phyloP scores from a whole-genome alignment of 2,329 filamentous ascomycete genomes.

The Ceratocystis cubensis region DNA sequence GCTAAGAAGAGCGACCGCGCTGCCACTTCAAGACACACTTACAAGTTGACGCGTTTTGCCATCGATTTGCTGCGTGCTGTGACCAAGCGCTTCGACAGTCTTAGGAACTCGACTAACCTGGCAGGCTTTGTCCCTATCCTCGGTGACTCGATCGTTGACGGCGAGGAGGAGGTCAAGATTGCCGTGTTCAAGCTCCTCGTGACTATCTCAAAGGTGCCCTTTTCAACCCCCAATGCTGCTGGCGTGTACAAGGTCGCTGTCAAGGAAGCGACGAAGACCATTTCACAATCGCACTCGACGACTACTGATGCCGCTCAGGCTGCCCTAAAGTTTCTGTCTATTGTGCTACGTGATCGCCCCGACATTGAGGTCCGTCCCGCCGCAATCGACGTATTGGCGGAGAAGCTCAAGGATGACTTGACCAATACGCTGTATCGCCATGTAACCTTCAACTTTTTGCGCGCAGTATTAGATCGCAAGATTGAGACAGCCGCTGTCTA shows the following conservation, averaged over 20 bases:
- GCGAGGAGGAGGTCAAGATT: constrained; percentile 86
- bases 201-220: constrained; percentile 71
- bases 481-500: constrained; percentile 81
- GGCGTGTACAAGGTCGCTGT: constrained; percentile 63
- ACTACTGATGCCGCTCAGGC: constrained; percentile 77
- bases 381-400: constrained; percentile 69
- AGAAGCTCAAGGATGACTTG: constrained; percentile 72
- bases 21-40: constrained; percentile 63
- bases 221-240: constrained; percentile 54
- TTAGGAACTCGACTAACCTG: constrained; percentile 69
- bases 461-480: constrained; percentile 72
- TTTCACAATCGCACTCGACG: constrained; percentile 65
- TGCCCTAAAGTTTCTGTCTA: constrained; percentile 74
- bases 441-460: constrained; percentile 86
- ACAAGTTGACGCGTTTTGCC: constrained; percentile 80
- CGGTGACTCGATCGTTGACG: constrained; percentile 70
- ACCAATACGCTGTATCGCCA: constrained; percentile 88
- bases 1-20: constrained; percentile 63
- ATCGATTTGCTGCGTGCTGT: constrained; percentile 75
- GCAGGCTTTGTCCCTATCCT: constrained; percentile 78
- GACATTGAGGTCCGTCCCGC: constrained; percentile 66
- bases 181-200: constrained; percentile 75
- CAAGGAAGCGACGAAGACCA: constrained; percentile 69
- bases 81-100: constrained; percentile 70
- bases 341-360: constrained; percentile 68